These are phyloP conservation scores for Ascochyta clinopodiicola DNA, from an alignment of 2,329 filamentous ascomycete species.

Conservation along the genomic window DNA sequence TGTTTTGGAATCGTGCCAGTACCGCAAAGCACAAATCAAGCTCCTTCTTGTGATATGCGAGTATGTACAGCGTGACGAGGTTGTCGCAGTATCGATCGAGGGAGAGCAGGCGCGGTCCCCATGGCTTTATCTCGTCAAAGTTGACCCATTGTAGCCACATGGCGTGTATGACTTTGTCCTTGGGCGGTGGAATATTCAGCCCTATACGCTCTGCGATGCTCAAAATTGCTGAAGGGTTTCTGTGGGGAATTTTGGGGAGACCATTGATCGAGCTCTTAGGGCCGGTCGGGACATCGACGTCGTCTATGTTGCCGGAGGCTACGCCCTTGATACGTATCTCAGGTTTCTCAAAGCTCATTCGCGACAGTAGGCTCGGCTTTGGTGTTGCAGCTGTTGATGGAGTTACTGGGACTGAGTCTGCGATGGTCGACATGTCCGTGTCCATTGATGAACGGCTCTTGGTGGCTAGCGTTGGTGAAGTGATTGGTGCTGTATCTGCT, in stretches of 20 bases:
- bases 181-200: neutral
- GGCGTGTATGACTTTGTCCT: neutral
- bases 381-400: neutral
- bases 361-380: neutral
- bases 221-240: neutral
- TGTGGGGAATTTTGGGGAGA: too few relatives aligned
- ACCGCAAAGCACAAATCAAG: slow-evolving; percentile 13
- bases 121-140: neutral
- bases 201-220: neutral
- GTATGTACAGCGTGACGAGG: slow-evolving; percentile 23
- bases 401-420: neutral
- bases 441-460: neutral
- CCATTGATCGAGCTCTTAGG: neutral
- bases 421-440: neutral
- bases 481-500: neutral
- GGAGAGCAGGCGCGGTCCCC: neutral
- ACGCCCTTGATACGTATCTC: neutral
- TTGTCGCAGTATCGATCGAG: slow-evolving; percentile 23
- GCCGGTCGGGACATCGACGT: neutral
- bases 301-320: neutral
- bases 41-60: slow-evolving; percentile 5
- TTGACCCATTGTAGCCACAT: slow-evolving; percentile 5
- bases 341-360: neutral
- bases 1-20: slow-evolving; percentile 22
- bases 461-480: neutral